Percentiles rank a stretch among this genome's conserved stretches.
These are phyloP conservation scores for Rhizophagus clarus DNA, from an alignment of 192 early-diverging fungal species.

Conservation along the genomic window DNA sequence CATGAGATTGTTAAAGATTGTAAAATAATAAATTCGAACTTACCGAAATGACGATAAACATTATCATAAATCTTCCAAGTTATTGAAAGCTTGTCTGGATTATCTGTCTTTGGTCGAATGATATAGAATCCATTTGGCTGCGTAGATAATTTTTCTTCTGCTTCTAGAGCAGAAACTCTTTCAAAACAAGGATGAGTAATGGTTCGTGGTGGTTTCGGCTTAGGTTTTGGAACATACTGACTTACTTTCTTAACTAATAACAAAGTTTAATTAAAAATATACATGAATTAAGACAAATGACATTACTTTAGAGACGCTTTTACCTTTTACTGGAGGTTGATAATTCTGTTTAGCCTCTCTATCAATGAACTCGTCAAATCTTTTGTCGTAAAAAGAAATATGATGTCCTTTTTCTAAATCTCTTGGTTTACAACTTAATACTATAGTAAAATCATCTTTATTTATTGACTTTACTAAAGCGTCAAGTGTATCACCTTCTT, in stretches of 20 bases:
- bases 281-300: not conserved
- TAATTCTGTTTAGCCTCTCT: not conserved
- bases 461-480: not conserved
- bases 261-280: constrained; percentile 66
- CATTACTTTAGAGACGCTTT: not conserved
- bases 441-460: not conserved
- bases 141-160: constrained; percentile 69
- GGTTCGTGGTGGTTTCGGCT: not conserved
- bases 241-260: constrained; percentile 82
- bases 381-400: not conserved
- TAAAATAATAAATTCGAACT: not conserved
- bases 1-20: too few relatives aligned
- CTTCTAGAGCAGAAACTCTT: constrained; percentile 72
- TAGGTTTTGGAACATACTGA: not conserved
- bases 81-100: constrained; percentile 85
- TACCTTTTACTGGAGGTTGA: constrained; percentile 3
- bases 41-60: constrained; percentile 86
- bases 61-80: constrained; percentile 92
- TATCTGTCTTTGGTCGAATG: constrained; percentile 88
- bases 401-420: constrained; percentile 35
- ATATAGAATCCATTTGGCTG: constrained; percentile 76
- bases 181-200: constrained; percentile 73
- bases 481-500: not conserved
- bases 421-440: not conserved
- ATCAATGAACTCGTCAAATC: not conserved